Percentiles rank a stretch among this genome's conserved stretches.
Evolutionary conservation across 148 eudicot species (phyloP).

Genomic region (Cornus suecica): DNA sequence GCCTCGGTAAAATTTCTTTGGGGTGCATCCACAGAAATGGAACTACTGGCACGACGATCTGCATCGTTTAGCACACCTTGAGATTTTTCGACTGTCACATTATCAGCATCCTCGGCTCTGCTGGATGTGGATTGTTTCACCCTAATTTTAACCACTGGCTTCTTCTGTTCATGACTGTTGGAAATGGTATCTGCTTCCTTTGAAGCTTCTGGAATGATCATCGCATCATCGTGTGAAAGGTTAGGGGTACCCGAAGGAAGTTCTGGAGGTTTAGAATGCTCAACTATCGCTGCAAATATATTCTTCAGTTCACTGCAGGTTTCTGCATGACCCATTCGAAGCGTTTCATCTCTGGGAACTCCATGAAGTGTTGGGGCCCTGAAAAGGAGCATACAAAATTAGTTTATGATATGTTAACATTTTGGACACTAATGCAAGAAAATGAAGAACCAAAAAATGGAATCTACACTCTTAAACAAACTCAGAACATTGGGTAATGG

Average conservation of each 20-base stretch:
- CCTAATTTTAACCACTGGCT: slow-evolving; percentile 54
- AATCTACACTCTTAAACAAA: not conserved
- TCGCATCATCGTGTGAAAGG: slow-evolving; percentile 14
- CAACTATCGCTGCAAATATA: slow-evolving; percentile 67
- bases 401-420: not conserved
- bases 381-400: slow-evolving; percentile 17
- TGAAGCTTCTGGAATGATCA: slow-evolving; percentile 27
- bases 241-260: slow-evolving; percentile 28
- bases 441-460: not conserved
- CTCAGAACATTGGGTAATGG: not conserved
- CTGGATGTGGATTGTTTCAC: slow-evolving; percentile 66
- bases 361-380: slow-evolving; percentile 90
- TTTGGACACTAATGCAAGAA: not conserved
- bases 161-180: slow-evolving; percentile 51
- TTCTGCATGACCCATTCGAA: slow-evolving; percentile 64
- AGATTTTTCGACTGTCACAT: slow-evolving; percentile 39
- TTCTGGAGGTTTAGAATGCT: slow-evolving; percentile 63
- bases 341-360: slow-evolving; percentile 80
- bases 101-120: slow-evolving; percentile 51
- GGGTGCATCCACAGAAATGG: slow-evolving; percentile 82
- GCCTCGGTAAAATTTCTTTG: slow-evolving; percentile 43
- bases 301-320: slow-evolving; percentile 67
- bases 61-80: slow-evolving; percentile 45
- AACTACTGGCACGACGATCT: slow-evolving; percentile 73
- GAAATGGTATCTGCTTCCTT: slow-evolving; percentile 54